Evolutionary conservation across 495 filamentous ascomycete species (phyloP).

Genomic region (Aspergillus indologenus): DNA sequence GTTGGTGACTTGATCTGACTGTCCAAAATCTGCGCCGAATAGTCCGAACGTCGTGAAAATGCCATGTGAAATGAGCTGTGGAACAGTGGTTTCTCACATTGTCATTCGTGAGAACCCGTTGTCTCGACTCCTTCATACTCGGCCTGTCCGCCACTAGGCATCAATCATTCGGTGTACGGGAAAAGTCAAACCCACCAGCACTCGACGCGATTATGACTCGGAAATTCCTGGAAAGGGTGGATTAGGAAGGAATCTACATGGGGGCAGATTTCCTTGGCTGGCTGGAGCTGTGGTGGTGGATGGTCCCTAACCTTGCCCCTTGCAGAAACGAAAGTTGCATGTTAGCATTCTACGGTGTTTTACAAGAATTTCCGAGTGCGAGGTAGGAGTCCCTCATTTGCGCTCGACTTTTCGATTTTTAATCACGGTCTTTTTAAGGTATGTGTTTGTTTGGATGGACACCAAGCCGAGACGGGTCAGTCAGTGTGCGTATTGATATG

Average conservation of each 20-base stretch:
- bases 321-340: constrained; percentile 1
- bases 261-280: background rate
- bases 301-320: constrained; percentile 1
- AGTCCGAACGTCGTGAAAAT: background rate
- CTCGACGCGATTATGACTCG: background rate
- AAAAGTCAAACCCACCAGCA: background rate
- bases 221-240: background rate
- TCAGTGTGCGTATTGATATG: background rate
- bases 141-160: background rate
- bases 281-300: background rate
- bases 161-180: background rate
- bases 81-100: background rate
- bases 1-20: background rate
- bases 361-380: background rate
- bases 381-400: background rate
- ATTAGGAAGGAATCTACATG: background rate
- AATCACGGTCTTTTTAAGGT: background rate
- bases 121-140: constrained; percentile 5
- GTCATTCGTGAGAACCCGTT: background rate
- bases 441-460: constrained; percentile 3
- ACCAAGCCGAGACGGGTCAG: background rate
- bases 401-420: background rate
- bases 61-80: background rate
- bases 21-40: background rate
- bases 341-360: constrained; percentile 1